Base-by-base conservation (phyloP, 2,329 filamentous ascomycete genomes). In the Leptodontidium sp. region DNA sequence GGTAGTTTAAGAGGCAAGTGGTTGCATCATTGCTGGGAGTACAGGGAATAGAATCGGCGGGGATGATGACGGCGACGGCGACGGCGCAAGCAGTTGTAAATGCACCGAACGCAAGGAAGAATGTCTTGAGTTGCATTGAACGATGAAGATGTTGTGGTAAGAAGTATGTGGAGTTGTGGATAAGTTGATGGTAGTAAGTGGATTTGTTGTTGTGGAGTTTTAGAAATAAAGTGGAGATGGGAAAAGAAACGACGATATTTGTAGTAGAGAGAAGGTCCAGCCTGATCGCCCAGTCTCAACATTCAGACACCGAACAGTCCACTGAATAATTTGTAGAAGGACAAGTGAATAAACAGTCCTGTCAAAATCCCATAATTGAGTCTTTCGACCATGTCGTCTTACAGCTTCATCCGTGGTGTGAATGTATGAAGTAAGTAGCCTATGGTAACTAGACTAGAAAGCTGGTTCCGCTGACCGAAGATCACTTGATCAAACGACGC, bases 1-100 rank as follows among this genome's bases (percentile, higher is more conserved):
- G n/a, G 52, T 65, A 65, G 40, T 65, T 65, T 7, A 65, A 15
- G 9, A 65, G 52, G 38, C 63, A 65, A 7, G 50, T 65, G 26
- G 21, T 49, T 12, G 52, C 24, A 21, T 47, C 17, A 1, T 24
- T 21, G 40, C 26, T 58, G 38, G 63, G 63, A 3, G 35, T 29
- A 5, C 63, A 65, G 26, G 63, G 40, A 21, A 57, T 24, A 32
- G 38, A 11, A 21, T 65, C 63, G 9, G 40, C 63, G 11, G 40
- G 21, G 8, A 29, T 58, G 52, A 65, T 65, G 17, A 38, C 32
- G 52, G n/a, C 43, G 21, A 21, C 21, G 21, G 21, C 21, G 24
- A 32, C 35, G 9, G 21, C 38, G 50, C 52, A 21, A 14, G 35
- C 38, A 5, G 52, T 29, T 15, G 63, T 32, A 9, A 57, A 38